These are phyloP conservation scores for Bisporella sp. DNA, from an alignment of 2,329 filamentous ascomycete genomes.

Conservation along the genomic window DNA sequence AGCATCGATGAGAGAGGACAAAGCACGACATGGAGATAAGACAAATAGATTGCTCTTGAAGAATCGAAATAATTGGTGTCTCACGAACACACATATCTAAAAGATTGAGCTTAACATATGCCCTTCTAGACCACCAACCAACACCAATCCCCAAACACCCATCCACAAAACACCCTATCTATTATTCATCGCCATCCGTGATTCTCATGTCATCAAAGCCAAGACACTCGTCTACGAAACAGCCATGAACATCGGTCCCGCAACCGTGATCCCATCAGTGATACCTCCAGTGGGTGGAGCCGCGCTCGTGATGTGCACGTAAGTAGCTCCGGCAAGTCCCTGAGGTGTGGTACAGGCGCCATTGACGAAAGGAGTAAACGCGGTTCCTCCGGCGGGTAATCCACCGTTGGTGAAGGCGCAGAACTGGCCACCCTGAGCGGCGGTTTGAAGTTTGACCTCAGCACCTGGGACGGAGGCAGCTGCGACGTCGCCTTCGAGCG, in stretches of 20 bases:
- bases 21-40: too few species aligned
- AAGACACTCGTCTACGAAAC: conserved; percentile 16
- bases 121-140: too few species aligned
- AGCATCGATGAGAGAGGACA: too few species aligned
- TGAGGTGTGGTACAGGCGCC: conserved; percentile 55
- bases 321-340: conserved; percentile 56
- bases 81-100: too few species aligned
- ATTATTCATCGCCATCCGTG: too few species aligned
- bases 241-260: conserved; percentile 54
- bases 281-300: conserved; percentile 43
- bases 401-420: conserved; percentile 63
- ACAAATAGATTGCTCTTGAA: too few species aligned
- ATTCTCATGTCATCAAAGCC: too few species aligned
- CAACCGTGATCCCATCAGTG: conserved; percentile 57
- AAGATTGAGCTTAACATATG: too few species aligned
- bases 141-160: too few species aligned
- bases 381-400: conserved; percentile 46
- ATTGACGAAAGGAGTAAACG: conserved; percentile 50
- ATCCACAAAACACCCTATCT: too few species aligned
- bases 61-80: too few species aligned
- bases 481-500: conserved; percentile 39
- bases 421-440: conserved; percentile 46
- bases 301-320: conserved; percentile 56
- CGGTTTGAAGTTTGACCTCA: conserved; percentile 42
- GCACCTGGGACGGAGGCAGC: conserved; percentile 31